Base-by-base conservation (phyloP, 1,284 basidiomycete genomes). In the Austropuccinia psidii region DNA sequence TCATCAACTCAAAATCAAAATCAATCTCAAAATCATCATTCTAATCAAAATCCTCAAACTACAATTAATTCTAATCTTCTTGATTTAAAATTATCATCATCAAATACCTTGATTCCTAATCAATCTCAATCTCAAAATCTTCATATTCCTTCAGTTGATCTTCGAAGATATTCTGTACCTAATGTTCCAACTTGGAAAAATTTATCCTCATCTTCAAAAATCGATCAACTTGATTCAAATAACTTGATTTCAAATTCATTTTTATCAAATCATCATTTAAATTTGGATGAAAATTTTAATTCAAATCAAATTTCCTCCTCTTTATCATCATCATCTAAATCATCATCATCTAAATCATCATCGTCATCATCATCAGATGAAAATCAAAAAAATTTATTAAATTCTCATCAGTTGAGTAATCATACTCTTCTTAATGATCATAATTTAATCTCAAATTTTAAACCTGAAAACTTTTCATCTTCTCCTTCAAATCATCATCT, bases 101-200 rank as follows among this genome's bases (percentile, higher is more conserved):
- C 43, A 17, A 24, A 43, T 15, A 43, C 3, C 31, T 39, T 43
- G 24, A 31, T 47, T 50, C 29, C 50, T 29, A 31, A 31, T n/a
- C 27, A 29, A 35, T 15, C 37, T 29, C 61, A 65, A 31, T 8
- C 27, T 1, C 35, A 29, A 49, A 65, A 35, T 13, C 15, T 35
- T 31, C 41, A 47, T 13, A 17, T 49, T 9, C 54, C 67, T 33
- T 35, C 68, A 29, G 54, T 45, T 33, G 68, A 70, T 37, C 21
- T 70, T 29, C 37, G 68, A 33, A 54, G 68, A 31, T 70, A 31
- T 60, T 70, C 68, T 33, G 68, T 70, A 9, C 68, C 68, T n/a
- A 61, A 29, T 47, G 58, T 60, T 49, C 68, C 68, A 15, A 70
- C 68, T 43, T 70, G 68, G 68, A 39, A 70, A 55, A 61, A 55